phyloP scores from a whole-genome alignment of 169 alveolate species.

The Plasmodium cynomolgi region DNA sequence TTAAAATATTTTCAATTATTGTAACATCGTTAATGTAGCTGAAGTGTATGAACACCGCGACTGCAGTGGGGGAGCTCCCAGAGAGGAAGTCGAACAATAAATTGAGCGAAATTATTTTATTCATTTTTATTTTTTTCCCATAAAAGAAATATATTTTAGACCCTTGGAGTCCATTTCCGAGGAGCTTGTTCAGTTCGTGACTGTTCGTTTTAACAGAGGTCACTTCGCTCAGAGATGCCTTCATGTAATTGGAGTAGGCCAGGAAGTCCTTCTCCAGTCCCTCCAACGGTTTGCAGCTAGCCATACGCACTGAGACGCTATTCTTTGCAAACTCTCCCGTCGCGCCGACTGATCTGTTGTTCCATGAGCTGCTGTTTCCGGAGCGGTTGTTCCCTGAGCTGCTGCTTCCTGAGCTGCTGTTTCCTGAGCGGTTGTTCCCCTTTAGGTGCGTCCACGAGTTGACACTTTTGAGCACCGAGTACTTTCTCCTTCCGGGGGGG shows the following conservation, averaged over 20 bases:
- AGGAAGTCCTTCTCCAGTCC: background rate
- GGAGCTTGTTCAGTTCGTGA: constrained; percentile 7
- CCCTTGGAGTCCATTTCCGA: constrained; percentile 13
- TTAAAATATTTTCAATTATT: constrained; percentile 7
- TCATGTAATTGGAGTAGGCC: background rate
- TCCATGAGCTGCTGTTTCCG: background rate
- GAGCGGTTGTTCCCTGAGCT: too few relatives aligned
- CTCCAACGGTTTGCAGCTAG: background rate
- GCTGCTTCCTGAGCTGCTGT: too few relatives aligned
- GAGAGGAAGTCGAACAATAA: constrained; percentile 17
- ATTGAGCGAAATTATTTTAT: constrained; percentile 24
- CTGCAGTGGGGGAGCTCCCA: background rate
- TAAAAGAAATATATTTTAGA: constrained; percentile 38
- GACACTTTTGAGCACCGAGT: background rate
- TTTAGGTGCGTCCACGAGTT: background rate
- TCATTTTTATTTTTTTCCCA: constrained; percentile 37
- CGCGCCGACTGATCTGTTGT: background rate
- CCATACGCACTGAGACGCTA: background rate
- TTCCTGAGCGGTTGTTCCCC: background rate
- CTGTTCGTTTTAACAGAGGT: constrained; percentile 3
- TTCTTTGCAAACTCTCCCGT: background rate
- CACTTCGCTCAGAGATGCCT: background rate
- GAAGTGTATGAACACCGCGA: constrained; percentile 33
- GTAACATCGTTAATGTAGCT: constrained; percentile 46
- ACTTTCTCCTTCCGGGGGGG: background rate